Evolutionary conservation across 2,329 filamentous ascomycete species (phyloP), one percentile per base, ranked within the genome.

Genomic region (Cercospora sp.): DNA sequence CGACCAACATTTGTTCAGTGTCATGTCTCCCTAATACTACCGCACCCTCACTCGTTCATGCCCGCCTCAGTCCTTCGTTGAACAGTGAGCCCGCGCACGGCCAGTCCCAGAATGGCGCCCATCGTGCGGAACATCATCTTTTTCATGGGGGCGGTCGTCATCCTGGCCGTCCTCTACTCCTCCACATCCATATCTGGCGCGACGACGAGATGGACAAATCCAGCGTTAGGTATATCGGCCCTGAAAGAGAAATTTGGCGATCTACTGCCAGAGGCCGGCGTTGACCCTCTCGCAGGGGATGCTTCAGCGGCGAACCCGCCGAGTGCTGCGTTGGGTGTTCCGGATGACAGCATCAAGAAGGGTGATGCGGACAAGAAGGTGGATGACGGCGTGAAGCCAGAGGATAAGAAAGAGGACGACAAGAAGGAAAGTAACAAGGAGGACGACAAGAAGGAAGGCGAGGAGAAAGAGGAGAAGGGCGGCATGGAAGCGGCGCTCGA

Each of bases 141-240:
- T 63, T 68, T 68, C 34, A 8, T 68, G 13, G 66, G 66, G 5
- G 66, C 66, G 13, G 40, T 68, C 26, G 62, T 68, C 43, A 64
- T 68, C 45, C 57, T 68, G 43, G 66, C 66, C 12, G 66, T 68
- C 45, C 66, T 68, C 57, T 68, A 65, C 62, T 68, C 66, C 34
- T 68, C 66, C 57, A 68, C 66, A 37, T 65, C 66, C n/a, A 61
- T 68, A 26, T 64, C 66, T 3, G 66, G 62, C 30, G 51, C 66
- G 37, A 64, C 66, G 62, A 65, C 66, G 40, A 65, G 62, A 65
- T 68, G 62, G 66, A 68, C 63, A 61, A 61, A 65, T n/a, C 66
- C 66, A 16, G 66, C 66, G 30, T 62, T 65, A 61, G 62, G 66
- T 58, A 65, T 68, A 60, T 65, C 66, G 18, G 62, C 51, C 12